Evolutionary conservation across 2,329 filamentous ascomycete genomes (phyloP).

Genomic region (Emydomyces testavorans): DNA sequence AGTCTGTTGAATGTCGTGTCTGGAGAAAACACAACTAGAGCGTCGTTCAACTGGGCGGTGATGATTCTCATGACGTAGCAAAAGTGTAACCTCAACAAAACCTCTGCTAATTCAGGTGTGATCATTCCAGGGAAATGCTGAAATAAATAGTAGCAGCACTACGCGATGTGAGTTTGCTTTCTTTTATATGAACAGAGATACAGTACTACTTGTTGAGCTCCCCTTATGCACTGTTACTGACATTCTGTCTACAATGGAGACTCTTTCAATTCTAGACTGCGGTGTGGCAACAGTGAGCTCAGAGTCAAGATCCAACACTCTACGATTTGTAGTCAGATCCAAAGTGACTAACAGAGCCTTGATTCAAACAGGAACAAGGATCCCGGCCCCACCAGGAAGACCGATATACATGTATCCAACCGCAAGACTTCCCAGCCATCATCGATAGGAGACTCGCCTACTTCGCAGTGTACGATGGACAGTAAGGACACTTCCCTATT

Average conservation of each 20-base stretch:
- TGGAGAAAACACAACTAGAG: no score
- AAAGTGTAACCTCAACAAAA: no score
- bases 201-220: no score
- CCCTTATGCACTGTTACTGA: no score
- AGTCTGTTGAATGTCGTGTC: no score
- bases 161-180: no score
- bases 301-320: neutral
- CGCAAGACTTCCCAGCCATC: constrained; percentile 23
- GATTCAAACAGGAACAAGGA: constrained; percentile 22
- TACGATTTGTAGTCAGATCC: neutral
- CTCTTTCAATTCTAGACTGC: constrained; percentile 6
- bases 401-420: constrained; percentile 22
- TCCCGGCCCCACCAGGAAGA: constrained; percentile 25
- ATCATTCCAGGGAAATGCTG: no score
- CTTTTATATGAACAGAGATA: no score
- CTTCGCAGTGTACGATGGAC: constrained; percentile 29
- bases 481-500: constrained; percentile 20
- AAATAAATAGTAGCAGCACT: no score
- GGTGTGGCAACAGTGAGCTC: constrained; percentile 4
- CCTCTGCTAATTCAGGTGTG: no score
- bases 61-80: no score
- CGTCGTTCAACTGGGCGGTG: no score
- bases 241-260: neutral
- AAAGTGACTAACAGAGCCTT: neutral
- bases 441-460: constrained; percentile 24